A percentile compares a stretch with the other conserved stretches of the same genome.
phyloP scores from a whole-genome alignment of 768 basidiomycete species.

The Panaeolus papilionaceus region DNA sequence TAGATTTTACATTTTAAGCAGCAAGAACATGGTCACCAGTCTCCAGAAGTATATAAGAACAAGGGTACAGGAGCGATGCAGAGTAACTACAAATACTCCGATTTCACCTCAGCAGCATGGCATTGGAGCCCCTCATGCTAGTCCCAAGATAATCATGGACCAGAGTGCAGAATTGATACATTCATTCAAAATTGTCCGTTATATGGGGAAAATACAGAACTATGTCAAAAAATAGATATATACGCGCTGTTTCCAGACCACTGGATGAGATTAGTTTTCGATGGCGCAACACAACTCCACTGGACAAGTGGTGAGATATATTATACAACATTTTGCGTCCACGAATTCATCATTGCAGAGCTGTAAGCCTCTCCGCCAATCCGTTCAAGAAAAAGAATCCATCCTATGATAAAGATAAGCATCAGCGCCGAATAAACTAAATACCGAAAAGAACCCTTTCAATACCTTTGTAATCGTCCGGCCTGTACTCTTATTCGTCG shows the following conservation, averaged over 20 bases:
- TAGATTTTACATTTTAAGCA: not conserved
- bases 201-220: not conserved
- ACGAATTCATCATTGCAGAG: conserved; percentile 36
- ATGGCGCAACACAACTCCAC: not conserved
- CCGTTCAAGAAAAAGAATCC: conserved; percentile 74
- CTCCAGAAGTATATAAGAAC: not conserved
- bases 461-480: conserved; percentile 74
- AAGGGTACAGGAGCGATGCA: conserved; percentile 1
- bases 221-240: conserved; percentile 3
- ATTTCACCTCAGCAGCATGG: not conserved
- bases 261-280: conserved; percentile 2
- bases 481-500: conserved; percentile 71
- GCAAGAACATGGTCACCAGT: not conserved
- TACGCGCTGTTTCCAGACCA: not conserved
- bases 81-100: conserved; percentile 8
- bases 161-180: conserved; percentile 9
- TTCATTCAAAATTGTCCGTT: conserved; percentile 6
- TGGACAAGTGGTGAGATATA: not conserved
- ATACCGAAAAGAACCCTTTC: conserved; percentile 4
- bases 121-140: not conserved
- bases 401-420: conserved; percentile 44
- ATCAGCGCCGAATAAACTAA: conserved; percentile 4
- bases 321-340: conserved; percentile 19
- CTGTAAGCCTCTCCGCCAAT: conserved; percentile 57
- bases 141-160: not conserved